Evolutionary conservation across 2,329 filamentous ascomycete genomes (phyloP).

Genomic region (Juglanconis oblonga): DNA sequence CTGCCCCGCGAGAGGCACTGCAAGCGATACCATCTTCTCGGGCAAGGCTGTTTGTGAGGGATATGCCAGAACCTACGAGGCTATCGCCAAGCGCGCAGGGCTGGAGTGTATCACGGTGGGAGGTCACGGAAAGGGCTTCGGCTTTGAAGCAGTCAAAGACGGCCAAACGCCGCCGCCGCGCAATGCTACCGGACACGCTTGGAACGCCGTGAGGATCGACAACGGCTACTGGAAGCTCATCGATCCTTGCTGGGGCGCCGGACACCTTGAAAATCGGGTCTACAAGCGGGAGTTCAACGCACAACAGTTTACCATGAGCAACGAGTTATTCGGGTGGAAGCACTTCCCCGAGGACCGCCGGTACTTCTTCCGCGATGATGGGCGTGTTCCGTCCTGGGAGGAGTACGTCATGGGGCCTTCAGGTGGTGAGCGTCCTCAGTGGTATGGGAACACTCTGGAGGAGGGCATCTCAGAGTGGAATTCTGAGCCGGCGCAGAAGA

Average conservation of each 20-base stretch:
- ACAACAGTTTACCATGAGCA: constrained; percentile 56
- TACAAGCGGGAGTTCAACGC: constrained; percentile 71
- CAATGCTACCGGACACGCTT: constrained; percentile 70
- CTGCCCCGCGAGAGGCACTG: constrained; percentile 63
- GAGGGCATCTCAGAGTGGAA: constrained; percentile 56
- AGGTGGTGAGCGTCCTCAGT: constrained; percentile 44
- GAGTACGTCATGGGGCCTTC: constrained; percentile 71
- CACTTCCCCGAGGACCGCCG: constrained; percentile 72
- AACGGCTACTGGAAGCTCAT: constrained; percentile 86
- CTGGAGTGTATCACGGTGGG: constrained; percentile 71
- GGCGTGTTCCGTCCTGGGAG: constrained; percentile 68
- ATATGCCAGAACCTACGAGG: constrained; percentile 79
- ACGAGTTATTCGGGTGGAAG: constrained; percentile 75
- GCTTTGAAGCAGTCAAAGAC: constrained; percentile 60
- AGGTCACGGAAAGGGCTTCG: constrained; percentile 85
- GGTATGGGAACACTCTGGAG: constrained; percentile 41
- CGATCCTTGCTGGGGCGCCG: constrained; percentile 91
- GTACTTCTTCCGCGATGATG: constrained; percentile 74
- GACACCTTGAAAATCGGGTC: constrained; percentile 54
- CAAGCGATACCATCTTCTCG: constrained; percentile 68
- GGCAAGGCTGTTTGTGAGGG: constrained; percentile 90
- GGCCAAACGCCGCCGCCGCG: constrained; percentile 65
- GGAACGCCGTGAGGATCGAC: constrained; percentile 91
- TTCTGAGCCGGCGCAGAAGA: constrained; percentile 58
- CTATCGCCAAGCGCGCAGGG: constrained; percentile 74